These are phyloP conservation scores for Microbotryum lychnidis-dioicae DNA, from an alignment of 1,284 basidiomycete species.

Conservation along the genomic window DNA sequence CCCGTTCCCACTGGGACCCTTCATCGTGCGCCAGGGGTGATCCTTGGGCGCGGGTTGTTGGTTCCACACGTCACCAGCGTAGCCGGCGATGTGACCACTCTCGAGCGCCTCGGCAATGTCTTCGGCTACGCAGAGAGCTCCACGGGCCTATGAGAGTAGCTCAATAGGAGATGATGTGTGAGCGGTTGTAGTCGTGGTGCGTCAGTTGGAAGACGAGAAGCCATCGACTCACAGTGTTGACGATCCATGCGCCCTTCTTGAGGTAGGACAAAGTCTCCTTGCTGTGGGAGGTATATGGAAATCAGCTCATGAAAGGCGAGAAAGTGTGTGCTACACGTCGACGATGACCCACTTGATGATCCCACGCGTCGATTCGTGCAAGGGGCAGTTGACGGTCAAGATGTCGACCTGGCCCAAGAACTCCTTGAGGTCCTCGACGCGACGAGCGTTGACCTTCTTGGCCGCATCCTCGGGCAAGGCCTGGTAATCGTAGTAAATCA, in stretches of 20 bases:
- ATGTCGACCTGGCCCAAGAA: slow-evolving; percentile 71
- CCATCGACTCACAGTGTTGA: slow-evolving; percentile 34
- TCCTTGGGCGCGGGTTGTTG: slow-evolving; percentile 67
- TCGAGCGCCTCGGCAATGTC: slow-evolving; percentile 69
- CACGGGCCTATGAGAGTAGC: slow-evolving; percentile 52
- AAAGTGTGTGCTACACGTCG: not conserved
- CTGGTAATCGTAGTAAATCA: slow-evolving; percentile 82
- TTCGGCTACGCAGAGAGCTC: slow-evolving; percentile 80
- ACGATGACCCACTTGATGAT: slow-evolving; percentile 47
- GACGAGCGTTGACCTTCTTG: slow-evolving; percentile 61
- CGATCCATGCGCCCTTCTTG: slow-evolving; percentile 57
- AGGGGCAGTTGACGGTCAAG: slow-evolving; percentile 79
- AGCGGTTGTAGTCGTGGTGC: too few species aligned
- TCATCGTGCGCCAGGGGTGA: slow-evolving; percentile 76
- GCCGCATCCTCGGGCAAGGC: slow-evolving; percentile 66
- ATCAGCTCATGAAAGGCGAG: slow-evolving; percentile 36
- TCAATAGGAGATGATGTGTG: too few species aligned
- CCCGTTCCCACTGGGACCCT: slow-evolving; percentile 61
- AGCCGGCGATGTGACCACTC: slow-evolving; percentile 54
- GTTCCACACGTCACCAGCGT: slow-evolving; percentile 43
- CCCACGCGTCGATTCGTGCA: slow-evolving; percentile 77
- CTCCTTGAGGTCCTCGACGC: slow-evolving; percentile 75
- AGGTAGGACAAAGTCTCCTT: slow-evolving; percentile 75
- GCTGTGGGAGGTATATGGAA: slow-evolving; percentile 38
- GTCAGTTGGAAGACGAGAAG: not conserved